Percentiles rank a stretch among this genome's conserved stretches.
Conservation (phyloP, 352 stramenopile genomes). For the Globisporangium ultimum region DNA sequence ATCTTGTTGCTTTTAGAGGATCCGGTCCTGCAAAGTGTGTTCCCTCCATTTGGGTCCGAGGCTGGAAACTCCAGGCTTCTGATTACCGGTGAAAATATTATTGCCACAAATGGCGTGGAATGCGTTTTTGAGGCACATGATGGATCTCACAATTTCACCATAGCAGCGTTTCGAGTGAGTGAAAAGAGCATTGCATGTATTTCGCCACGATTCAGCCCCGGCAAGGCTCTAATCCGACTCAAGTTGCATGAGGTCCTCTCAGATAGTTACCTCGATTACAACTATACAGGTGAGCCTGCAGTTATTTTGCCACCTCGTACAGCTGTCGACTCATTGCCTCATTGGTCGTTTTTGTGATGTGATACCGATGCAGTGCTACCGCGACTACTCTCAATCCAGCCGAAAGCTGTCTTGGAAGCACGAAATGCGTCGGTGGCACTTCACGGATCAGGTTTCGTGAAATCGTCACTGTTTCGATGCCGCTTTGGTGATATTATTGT, state of each 20-base stretch:
- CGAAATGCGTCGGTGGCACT: neutral
- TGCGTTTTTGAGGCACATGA: conserved; percentile 9
- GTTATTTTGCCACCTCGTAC: neutral
- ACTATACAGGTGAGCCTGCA: neutral
- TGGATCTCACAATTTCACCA: neutral
- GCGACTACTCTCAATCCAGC: conserved; percentile 8
- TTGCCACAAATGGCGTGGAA: conserved; percentile 3
- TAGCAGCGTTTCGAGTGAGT: conserved; percentile 3
- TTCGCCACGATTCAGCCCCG: conserved; percentile 4
- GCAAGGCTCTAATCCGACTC: conserved; percentile 1
- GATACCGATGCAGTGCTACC: conserved; percentile 6
- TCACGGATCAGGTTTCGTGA: conserved; percentile 6
- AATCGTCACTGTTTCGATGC: conserved; percentile 11
- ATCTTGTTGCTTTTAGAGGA: conserved; percentile 1
- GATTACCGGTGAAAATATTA: conserved; percentile 4
- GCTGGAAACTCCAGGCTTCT: conserved; percentile 1
- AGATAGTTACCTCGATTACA: conserved; percentile 3
- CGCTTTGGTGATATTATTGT: conserved; percentile 5
- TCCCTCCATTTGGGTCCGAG: conserved; percentile 10
- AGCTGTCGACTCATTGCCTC: neutral
- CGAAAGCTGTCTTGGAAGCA: conserved; percentile 1
- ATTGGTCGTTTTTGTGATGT: neutral
- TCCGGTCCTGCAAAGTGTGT: conserved; percentile 7
- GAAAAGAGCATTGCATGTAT: conserved; percentile 7
- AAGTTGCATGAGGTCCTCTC: conserved; percentile 4